Base-by-base conservation (phyloP, 2,329 filamentous ascomycete species). In the Geosmithia morbida region DNA sequence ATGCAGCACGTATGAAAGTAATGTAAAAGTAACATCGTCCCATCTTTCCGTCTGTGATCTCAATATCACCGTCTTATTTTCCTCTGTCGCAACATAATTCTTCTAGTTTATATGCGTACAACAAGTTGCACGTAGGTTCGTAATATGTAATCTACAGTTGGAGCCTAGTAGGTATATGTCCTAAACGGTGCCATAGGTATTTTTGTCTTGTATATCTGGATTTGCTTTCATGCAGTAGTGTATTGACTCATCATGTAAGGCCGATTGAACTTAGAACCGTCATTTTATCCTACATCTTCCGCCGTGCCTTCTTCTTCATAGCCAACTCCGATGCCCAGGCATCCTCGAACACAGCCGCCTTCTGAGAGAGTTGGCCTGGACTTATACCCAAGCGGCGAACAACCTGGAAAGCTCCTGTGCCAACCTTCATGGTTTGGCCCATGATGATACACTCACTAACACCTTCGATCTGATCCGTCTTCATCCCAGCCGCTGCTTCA, bases 391-490 rank as follows among this genome's bases (percentile, higher is more conserved):
- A 65, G 49, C 79, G 75, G 42, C 89, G 71, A 2, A 96, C 85
- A 20, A 97, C 85, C 60, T 94, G 83, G 74, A 97, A 92, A 2
- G 86, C 84, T 4, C 92, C 92, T 0, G 92, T 98, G 6, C 92
- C 92, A 37, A 98, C 72, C 43, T 77, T 77, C 77, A 97, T 94
- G 41, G 83, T 89, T 71, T 97, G 90, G 16, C 92, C 92, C 83
- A 97, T 92, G 60, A 98, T 98, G 60, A 98, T 97, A 65, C 88
- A 94, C 67, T 98, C 92, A 48, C 79, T 86, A 10, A 98, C 92
- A 56, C 92, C 92, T 62, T 95, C 86, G 51, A 98, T 94, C 52
- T 78, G 74, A 66, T 98, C 92, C 26, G 79, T 83, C 70, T 96
- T 96, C 74, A 94, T 94, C 48, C 83, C 81, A 5, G 87, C 85